Conservation (phyloP, 129 eudicot genomes). For the Smallanthus sonchifolius region DNA sequence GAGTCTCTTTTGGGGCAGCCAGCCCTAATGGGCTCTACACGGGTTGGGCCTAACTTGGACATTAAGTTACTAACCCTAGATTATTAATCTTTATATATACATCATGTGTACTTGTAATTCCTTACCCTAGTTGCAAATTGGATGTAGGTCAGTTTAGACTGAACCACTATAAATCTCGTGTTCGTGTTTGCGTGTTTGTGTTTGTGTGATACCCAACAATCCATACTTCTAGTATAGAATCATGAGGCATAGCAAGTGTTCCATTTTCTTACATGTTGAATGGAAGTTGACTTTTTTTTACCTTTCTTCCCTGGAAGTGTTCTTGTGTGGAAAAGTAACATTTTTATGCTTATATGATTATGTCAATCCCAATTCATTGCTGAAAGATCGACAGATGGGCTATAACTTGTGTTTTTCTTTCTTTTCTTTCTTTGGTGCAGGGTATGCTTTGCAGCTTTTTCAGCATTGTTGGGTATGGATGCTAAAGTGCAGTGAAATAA, state of each 20-base stretch:
- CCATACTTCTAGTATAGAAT: background rate
- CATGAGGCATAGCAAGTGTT: background rate
- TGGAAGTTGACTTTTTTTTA: background rate
- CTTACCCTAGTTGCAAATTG: too few relatives aligned
- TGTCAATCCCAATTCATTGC: background rate
- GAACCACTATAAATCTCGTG: too few relatives aligned
- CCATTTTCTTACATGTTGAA: conserved; percentile 1
- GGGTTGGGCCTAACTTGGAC: too few relatives aligned
- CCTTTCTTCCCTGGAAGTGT: background rate
- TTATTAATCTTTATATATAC: too few relatives aligned
- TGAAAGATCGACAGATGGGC: conserved; percentile 15
- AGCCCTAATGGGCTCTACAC: too few relatives aligned
- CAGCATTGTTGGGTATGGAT: conserved; percentile 82
- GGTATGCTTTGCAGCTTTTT: conserved; percentile 98
- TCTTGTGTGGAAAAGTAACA: background rate
- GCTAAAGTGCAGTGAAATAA: conserved; percentile 16
- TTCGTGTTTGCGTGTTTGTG: too few relatives aligned
- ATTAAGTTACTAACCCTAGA: too few relatives aligned
- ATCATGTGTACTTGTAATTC: too few relatives aligned
- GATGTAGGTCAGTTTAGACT: too few relatives aligned
- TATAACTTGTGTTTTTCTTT: conserved; percentile 7
- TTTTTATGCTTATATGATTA: background rate
- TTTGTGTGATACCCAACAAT: too few relatives aligned
- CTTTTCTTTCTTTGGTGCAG: conserved; percentile 46
- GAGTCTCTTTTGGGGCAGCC: too few relatives aligned